Base-by-base conservation (phyloP, 75 land plant genomes). In the Picea glauca region DNA sequence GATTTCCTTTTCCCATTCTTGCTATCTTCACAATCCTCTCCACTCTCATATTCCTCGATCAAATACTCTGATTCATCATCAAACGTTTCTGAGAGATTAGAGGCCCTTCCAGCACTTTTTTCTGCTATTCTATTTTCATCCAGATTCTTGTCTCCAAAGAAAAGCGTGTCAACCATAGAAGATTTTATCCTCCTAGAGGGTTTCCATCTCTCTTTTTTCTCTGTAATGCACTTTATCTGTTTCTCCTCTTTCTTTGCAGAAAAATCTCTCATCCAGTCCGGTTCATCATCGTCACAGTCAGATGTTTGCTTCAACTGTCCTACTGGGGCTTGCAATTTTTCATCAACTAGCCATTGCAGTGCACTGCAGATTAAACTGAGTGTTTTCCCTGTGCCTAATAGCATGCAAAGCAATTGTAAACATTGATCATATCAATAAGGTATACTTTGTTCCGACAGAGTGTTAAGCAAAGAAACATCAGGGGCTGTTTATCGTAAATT, bases 371-470 rank as follows among this genome's bases (percentile, higher is more conserved):
- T 98, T 30, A 98, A 88, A 80, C 99, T 98, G 14, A 98, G 80
- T 13, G 99, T 98, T 84, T 98, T 98, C 11, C 98, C 99, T 72
- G 99, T 98, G 5, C 98, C 99, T 97, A 87, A 40, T 13, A n/a
- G 54, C 74, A 70, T 17, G 12, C n/a, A 70, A 20, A 70, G 4
- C 12, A 50, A 43, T 43, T 43, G 54, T 18, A 66, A 66, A n/a
- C 56, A 70, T 70, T 43, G 35, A 46, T 70, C 5, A 20, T 20
- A 43, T 43, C 74, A 70, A 0, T 8, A 70, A 40, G 4, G 23
- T 23, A 18, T 23, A 70, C 12, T 21, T 43, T 40, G 23, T 43
- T 20, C 40, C 26, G 46, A 68, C n/a, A 70, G 23, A 21, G 54
- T n/a, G 13, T 46, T 66, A 43, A 40, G 74, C 50, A n/a, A 18